Percentiles rank a stretch among this genome's conserved stretches.
These are phyloP conservation scores for Kregervanrija pseudodelftensis DNA, from an alignment of 805 yeast species.

Conservation along the genomic window DNA sequence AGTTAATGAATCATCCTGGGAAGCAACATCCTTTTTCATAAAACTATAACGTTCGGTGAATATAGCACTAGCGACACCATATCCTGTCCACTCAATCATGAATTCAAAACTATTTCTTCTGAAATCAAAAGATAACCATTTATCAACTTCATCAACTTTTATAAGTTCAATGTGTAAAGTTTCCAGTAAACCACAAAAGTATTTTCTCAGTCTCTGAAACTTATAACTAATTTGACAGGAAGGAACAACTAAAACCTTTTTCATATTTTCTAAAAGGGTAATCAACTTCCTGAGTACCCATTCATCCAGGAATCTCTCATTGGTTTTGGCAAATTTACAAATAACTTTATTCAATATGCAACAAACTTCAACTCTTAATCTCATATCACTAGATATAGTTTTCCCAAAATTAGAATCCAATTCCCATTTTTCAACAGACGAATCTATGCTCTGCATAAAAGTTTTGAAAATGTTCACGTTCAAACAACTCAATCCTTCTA, in stretches of 20 bases:
- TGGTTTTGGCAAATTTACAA: conserved; percentile 48
- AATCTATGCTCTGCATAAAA: conserved; percentile 67
- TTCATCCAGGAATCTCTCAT: conserved; percentile 51
- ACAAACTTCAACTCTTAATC: conserved; percentile 64
- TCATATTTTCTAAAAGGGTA: conserved; percentile 53
- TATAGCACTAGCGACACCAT: conserved; percentile 56
- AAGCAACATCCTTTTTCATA: conserved; percentile 39
- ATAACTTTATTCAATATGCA: conserved; percentile 69
- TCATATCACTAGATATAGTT: conserved; percentile 9
- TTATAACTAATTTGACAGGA: conserved; percentile 58
- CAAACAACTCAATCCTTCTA: conserved; percentile 82
- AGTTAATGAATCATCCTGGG: conserved; percentile 36
- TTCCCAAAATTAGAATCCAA: conserved; percentile 2
- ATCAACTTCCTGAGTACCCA: conserved; percentile 62
- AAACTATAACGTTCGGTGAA: conserved; percentile 59
- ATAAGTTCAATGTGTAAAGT: conserved; percentile 56
- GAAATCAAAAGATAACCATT: conserved; percentile 81
- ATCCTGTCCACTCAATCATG: conserved; percentile 92
- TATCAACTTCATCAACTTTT: conserved; percentile 35
- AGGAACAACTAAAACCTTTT: conserved; percentile 44
- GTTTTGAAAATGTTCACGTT: conserved; percentile 85
- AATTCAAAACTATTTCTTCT: conserved; percentile 75
- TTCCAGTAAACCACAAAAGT: conserved; percentile 77
- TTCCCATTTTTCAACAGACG: conserved; percentile 49
- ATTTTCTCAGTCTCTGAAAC: conserved; percentile 71